Evolutionary conservation across 768 basidiomycete genomes (phyloP).

Genomic region (Neoboletus brunneissimus): DNA sequence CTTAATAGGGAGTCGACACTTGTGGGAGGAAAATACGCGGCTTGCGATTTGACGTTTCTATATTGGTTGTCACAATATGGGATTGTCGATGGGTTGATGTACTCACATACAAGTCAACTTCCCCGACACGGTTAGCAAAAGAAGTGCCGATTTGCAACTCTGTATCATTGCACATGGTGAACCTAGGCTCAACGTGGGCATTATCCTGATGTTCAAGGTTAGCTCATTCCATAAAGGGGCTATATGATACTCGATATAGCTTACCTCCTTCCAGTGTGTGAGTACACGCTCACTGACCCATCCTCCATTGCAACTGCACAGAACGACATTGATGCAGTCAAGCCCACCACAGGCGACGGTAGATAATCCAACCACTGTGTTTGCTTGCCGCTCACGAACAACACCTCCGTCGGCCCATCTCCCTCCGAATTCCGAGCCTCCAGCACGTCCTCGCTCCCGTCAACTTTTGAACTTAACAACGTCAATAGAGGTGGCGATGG

Average conservation of each 20-base stretch:
- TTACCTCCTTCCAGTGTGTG: conserved; percentile 78
- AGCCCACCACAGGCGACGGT: conserved; percentile 62
- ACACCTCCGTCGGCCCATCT: conserved; percentile 63
- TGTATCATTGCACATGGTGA: conserved; percentile 68
- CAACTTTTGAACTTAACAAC: conserved; percentile 55
- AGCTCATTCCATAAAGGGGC: not conserved
- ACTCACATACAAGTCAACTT: conserved; percentile 74
- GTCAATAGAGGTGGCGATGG: conserved; percentile 62
- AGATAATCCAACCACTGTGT: conserved; percentile 91
- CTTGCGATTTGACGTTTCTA: conserved; percentile 75
- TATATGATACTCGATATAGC: conserved; percentile 16
- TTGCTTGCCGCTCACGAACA: conserved; percentile 59
- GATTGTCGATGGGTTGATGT: not conserved
- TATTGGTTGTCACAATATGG: conserved; percentile 3
- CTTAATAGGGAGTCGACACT: conserved; percentile 60
- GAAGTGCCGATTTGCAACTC: conserved; percentile 57
- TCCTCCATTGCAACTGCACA: conserved; percentile 80
- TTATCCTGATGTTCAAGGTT: conserved; percentile 48
- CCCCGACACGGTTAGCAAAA: conserved; percentile 72
- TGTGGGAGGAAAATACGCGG: conserved; percentile 61
- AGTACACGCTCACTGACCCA: conserved; percentile 80
- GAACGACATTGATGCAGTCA: conserved; percentile 63
- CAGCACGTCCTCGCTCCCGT: conserved; percentile 63
- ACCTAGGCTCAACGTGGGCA: conserved; percentile 74
- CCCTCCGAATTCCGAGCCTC: conserved; percentile 79